A percentile compares a stretch with the other conserved stretches of the same genome.
These are phyloP conservation scores for Aristolochia fimbriata DNA, from an alignment of 164 flowering plant species.

Conservation along the genomic window DNA sequence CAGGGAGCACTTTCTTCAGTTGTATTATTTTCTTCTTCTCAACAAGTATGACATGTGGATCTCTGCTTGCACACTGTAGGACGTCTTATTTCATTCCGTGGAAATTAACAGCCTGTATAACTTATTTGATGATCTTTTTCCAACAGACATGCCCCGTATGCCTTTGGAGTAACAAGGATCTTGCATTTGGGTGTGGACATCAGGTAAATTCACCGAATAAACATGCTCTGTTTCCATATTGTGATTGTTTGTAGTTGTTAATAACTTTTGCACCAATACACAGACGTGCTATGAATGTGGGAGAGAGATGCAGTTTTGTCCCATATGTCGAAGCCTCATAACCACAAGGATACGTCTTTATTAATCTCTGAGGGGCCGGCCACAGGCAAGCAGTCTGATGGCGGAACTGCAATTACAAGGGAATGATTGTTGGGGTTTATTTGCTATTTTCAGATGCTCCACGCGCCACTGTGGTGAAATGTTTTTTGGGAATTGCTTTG, in stretches of 20 bases:
- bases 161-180: constrained; percentile 46
- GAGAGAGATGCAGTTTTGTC: constrained; percentile 10
- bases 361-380: background rate
- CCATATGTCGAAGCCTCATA: constrained; percentile 11
- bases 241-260: background rate
- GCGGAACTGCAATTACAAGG: background rate
- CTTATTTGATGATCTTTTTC: background rate
- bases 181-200: constrained; percentile 94
- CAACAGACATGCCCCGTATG: constrained; percentile 76
- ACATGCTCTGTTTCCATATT: background rate
- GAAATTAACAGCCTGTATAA: background rate
- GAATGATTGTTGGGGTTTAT: too few relatives aligned
- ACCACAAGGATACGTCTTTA: constrained; percentile 9
- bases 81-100: too few relatives aligned
- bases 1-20: too few relatives aligned
- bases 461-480: too few relatives aligned
- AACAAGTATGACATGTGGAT: background rate
- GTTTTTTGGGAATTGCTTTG: too few relatives aligned
- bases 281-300: constrained; percentile 18
- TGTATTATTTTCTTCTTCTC: background rate
- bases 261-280: background rate
- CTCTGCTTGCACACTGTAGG: background rate
- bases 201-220: constrained; percentile 36
- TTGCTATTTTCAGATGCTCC: too few relatives aligned
- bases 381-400: background rate